Conservation (phyloP, 331 rosid species). For the Ulmus americana region DNA sequence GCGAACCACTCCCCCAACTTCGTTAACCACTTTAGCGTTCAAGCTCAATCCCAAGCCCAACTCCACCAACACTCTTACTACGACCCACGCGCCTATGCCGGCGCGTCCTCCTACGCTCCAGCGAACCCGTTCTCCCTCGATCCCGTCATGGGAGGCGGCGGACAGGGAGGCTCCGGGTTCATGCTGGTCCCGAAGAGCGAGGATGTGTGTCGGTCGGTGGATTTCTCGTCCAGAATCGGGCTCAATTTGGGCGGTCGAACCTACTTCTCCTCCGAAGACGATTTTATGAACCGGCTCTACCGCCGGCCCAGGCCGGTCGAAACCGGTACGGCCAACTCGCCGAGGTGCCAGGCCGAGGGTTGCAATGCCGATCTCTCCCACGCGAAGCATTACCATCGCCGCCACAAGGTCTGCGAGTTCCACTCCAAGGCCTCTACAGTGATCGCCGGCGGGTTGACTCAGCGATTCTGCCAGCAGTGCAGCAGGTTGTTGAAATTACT, state of each 20-base stretch:
- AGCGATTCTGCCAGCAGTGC: conserved; percentile 99
- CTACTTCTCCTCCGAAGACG: conserved; percentile 76
- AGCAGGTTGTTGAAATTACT: conserved; percentile 61
- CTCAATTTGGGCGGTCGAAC: conserved; percentile 93
- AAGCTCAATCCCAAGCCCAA: conserved; percentile 26
- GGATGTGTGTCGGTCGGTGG: conserved; percentile 45
- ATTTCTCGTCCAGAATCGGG: conserved; percentile 70
- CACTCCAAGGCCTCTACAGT: conserved; percentile 95
- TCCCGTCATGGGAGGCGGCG: conserved; percentile 32
- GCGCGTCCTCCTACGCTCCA: conserved; percentile 43
- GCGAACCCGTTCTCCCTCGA: conserved; percentile 42
- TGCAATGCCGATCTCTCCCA: conserved; percentile 89
- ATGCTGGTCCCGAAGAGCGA: conserved; percentile 66
- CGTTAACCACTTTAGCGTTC: conserved; percentile 26
- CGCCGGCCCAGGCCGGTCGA: conserved; percentile 61
- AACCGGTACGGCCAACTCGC: conserved; percentile 44
- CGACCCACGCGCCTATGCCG: conserved; percentile 58
- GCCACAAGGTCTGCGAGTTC: conserved; percentile 96
- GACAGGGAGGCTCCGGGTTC: conserved; percentile 27
- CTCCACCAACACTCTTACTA: conserved; percentile 28
- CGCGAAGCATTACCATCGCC: conserved; percentile 94
- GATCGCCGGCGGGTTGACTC: conserved; percentile 91
- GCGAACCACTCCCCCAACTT: conserved; percentile 14
- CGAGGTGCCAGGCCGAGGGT: conserved; percentile 91
- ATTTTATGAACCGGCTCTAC: conserved; percentile 77